Conservation (phyloP, 2,329 filamentous ascomycete species). For the Dactylellina cionopaga region DNA sequence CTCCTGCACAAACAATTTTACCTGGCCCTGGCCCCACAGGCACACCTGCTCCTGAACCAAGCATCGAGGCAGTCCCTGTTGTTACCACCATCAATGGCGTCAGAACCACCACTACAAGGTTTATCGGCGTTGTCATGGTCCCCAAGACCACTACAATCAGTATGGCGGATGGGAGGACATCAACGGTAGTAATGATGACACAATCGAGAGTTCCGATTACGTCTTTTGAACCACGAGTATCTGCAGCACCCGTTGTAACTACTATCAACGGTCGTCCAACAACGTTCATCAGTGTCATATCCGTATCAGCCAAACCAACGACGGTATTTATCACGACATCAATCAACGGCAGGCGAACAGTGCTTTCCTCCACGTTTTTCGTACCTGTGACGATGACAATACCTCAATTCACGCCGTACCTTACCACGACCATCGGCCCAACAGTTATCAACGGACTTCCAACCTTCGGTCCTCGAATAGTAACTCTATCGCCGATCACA, state of each 20-base stretch:
- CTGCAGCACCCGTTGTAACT: conserved; percentile 30
- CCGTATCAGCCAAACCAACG: conserved; percentile 10
- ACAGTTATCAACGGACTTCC: conserved; percentile 47
- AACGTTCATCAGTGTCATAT: conserved; percentile 24
- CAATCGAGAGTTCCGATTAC: conserved; percentile 36
- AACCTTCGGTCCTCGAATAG: conserved; percentile 27
- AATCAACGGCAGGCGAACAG: conserved; percentile 27
- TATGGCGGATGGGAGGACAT: conserved; percentile 6
- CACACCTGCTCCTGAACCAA: neutral
- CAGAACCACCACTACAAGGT: conserved; percentile 23
- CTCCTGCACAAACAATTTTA: conserved; percentile 20
- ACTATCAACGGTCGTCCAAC: conserved; percentile 29
- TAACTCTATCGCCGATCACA: conserved; percentile 28
- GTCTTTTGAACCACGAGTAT: conserved; percentile 20
- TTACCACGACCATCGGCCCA: conserved; percentile 36
- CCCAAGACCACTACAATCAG: conserved; percentile 29
- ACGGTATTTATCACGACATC: conserved; percentile 31
- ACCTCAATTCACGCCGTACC: conserved; percentile 41
- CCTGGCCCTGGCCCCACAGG: conserved; percentile 14
- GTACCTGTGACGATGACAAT: conserved; percentile 14
- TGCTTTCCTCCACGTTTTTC: conserved; percentile 39
- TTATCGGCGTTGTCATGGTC: conserved; percentile 33
- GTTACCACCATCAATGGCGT: conserved; percentile 20
- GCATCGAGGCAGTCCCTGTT: conserved; percentile 15
- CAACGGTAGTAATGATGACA: conserved; percentile 12